Percentiles rank a stretch among this genome's conserved stretches.
Evolutionary conservation across 2,329 filamentous ascomycete species (phyloP).

Genomic region (Xylariaceae sp.): DNA sequence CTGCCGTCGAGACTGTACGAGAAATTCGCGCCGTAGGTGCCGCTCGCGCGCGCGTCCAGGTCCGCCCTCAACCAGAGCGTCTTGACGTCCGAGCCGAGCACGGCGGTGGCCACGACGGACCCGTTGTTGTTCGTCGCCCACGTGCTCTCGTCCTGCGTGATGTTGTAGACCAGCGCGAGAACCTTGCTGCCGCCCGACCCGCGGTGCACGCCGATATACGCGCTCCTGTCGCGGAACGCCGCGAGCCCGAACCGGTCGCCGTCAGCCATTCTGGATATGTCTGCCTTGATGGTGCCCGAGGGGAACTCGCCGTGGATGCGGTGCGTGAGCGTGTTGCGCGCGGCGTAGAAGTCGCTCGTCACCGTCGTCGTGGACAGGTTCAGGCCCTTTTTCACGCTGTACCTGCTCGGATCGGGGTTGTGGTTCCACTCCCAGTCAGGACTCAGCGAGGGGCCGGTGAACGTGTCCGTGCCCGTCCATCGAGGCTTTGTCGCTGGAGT

Average conservation of each 20-base stretch:
- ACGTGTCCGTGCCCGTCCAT: slow-evolving; percentile 39
- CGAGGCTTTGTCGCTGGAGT: slow-evolving; percentile 22
- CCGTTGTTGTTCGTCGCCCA: slow-evolving; percentile 28
- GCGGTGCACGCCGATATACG: slow-evolving; percentile 47
- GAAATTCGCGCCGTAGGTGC: slow-evolving; percentile 30
- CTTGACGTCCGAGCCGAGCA: slow-evolving; percentile 21
- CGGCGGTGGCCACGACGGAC: slow-evolving; percentile 27
- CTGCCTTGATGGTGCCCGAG: slow-evolving; percentile 45
- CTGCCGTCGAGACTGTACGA: slow-evolving; percentile 41
- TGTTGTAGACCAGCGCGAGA: slow-evolving; percentile 33
- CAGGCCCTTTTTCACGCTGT: slow-evolving; percentile 38
- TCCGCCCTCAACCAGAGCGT: slow-evolving; percentile 35
- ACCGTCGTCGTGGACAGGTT: slow-evolving; percentile 44
- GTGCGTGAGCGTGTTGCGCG: slow-evolving; percentile 44
- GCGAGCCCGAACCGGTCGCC: slow-evolving; percentile 50
- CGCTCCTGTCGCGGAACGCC: slow-evolving; percentile 46
- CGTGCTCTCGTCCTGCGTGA: slow-evolving; percentile 34
- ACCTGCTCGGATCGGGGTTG: slow-evolving; percentile 48
- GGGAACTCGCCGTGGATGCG: slow-evolving; percentile 40
- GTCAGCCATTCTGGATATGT: slow-evolving; percentile 42
- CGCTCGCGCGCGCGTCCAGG: slow-evolving; percentile 31
- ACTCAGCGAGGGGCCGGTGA: slow-evolving; percentile 36
- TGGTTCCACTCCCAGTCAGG: slow-evolving; percentile 58
- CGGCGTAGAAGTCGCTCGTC: slow-evolving; percentile 44
- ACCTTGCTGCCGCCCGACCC: slow-evolving; percentile 26